phyloP scores from a whole-genome alignment of 441 rosid genomes.

The Melastoma candidum region DNA sequence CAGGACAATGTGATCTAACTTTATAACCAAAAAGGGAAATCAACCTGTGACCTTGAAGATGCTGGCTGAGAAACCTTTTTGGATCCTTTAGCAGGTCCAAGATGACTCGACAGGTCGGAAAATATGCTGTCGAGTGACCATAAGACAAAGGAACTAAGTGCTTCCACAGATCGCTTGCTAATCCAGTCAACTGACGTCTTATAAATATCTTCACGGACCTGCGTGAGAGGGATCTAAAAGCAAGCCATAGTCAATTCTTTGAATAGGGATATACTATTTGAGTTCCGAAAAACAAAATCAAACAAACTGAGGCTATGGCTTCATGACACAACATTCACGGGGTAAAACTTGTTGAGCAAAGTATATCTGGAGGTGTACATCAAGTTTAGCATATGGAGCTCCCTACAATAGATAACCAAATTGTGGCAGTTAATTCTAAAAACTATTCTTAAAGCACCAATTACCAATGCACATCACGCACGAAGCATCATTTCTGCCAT shows the following conservation, averaged over 20 bases:
- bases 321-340: no score
- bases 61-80: conserved; percentile 54
- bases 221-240: conserved; percentile 58
- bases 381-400: no score
- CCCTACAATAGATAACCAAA: no score
- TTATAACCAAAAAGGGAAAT: not conserved
- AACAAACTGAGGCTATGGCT: no score
- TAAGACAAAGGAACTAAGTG: conserved; percentile 55
- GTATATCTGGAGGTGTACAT: no score
- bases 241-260: not conserved
- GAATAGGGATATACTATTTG: not conserved
- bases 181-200: conserved; percentile 80
- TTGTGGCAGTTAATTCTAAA: no score
- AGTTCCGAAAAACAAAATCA: not conserved
- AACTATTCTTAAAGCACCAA: no score
- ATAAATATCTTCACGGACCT: conserved; percentile 56
- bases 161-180: conserved; percentile 52
- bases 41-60: conserved; percentile 78
- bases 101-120: conserved; percentile 53
- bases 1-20: not conserved
- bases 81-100: conserved; percentile 47
- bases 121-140: conserved; percentile 76
- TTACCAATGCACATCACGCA: no score
- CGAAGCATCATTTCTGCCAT: no score
- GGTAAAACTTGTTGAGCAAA: no score